Base-by-base conservation (phyloP, 495 filamentous ascomycete genomes). In the Penicillium argentinense region DNA sequence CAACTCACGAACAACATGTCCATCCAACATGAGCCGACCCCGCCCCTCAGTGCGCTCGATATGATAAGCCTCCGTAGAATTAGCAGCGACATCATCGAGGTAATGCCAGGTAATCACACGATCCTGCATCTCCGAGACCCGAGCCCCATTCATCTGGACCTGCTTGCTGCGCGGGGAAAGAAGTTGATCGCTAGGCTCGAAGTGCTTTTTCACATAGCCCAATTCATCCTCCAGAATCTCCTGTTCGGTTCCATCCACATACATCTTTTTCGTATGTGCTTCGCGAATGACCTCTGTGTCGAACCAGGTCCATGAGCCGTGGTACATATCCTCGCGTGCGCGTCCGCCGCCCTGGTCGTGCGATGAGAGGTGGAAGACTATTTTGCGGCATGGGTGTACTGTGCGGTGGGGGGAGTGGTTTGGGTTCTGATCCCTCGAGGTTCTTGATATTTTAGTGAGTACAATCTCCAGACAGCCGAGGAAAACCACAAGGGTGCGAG, bases 261-360 rank as follows among this genome's bases (percentile, higher is more conserved):
- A 56, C 47, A 59, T 64, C n/a, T 46, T 54, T 12, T 32, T 27
- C 13, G 19, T 39, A 21, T 69, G 63, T 6, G 66, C 64, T 0
- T 42, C 47, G 14, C 33, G 64, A 14, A 68, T 56, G 3, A 74
- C 51, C 23, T 83, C 82, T 3, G 71, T 76, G 33, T 87, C 85
- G 53, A 89, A 89, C 86, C 86, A 91, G 0, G 85, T 88, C 60
- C 66, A 86, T 0, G 83, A 84, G 11, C 55, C 64, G 4, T 64
- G 45, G 53, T 79, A 88, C n/a, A 74, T 79, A 29, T 75, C 63
- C 4, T 66, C 57, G 24, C 68, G 50, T 11, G 30, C 5, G 1
- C 42, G 17, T 1, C 63, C 53, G 4, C 70, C 64, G 2, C 86
- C 88, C 56, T 91, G 88, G 51, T 91, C 88, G 36, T 76, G 74